Evolutionary conservation across 1,284 basidiomycete species (phyloP).

Genomic region (Pseudozyma sp.): DNA sequence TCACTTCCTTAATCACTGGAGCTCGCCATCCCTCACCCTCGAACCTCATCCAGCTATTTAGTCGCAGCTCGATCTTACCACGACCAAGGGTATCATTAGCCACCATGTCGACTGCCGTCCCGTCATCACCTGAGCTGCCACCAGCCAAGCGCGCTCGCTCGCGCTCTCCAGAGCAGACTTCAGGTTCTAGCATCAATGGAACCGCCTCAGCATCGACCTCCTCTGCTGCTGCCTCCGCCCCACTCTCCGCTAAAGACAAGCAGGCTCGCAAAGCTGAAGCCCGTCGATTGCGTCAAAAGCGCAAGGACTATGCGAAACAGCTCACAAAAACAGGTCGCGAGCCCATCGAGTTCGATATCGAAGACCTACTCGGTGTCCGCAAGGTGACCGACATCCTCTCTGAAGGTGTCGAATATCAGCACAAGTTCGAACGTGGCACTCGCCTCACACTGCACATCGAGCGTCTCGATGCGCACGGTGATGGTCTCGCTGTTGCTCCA

Average conservation of each 20-base stretch:
- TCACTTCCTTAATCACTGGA: not conserved
- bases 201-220: constrained; percentile 10
- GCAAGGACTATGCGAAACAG: constrained; percentile 57
- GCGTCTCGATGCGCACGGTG: constrained; percentile 64
- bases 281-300: constrained; percentile 53
- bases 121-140: constrained; percentile 32
- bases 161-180: constrained; percentile 20
- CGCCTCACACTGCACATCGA: constrained; percentile 54
- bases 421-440: constrained; percentile 50
- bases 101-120: constrained; percentile 19
- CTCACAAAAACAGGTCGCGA: constrained; percentile 63
- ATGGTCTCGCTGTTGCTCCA: constrained; percentile 61
- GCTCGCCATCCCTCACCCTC: not conserved
- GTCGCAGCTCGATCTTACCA: not conserved
- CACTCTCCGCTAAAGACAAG: constrained; percentile 21
- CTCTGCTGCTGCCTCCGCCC: not conserved
- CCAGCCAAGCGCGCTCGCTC: constrained; percentile 43
- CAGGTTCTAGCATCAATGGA: not conserved
- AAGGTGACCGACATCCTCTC: constrained; percentile 54
- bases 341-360: constrained; percentile 65
- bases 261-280: constrained; percentile 46
- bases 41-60: not conserved
- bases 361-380: constrained; percentile 55
- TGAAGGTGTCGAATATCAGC: constrained; percentile 51
- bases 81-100: not conserved